Base-by-base conservation (phyloP, 176 grass and related monocot species). In the Dactylis glomerata region DNA sequence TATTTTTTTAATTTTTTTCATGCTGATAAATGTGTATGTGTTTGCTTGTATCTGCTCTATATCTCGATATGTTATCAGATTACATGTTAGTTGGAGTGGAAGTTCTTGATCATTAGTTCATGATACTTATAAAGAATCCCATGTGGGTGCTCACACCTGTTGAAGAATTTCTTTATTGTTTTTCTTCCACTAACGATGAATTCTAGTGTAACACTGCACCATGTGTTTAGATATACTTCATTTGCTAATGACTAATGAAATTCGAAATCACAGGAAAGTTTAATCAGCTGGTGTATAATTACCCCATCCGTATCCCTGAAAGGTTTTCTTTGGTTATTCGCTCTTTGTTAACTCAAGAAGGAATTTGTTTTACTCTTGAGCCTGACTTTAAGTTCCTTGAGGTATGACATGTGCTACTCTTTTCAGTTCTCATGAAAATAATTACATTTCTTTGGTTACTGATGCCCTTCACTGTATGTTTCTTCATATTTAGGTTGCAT, bases 261-360 rank as follows among this genome's bases (percentile, higher is more conserved):
- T 17, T 49, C 9, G 15, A 85, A 78, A 86, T 90, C 51, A 57
- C 89, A 98, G 96, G 93, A 79, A 98, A 98, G 83, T 98, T 95
- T 68, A 98, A 98, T 85, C 91, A 98, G 89, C 93, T 98, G 10
- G 93, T 98, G 37, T 98, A 98, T 77, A 95, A 98, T 68, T 98
- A 91, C 30, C 96, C 96, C 10, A 98, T 98, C 77, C 92, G 96
- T 30, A 98, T 98, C 55, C 96, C 96, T 55, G 96, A 95, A 86
- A 93, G 96, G 81, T 98, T 98, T 86, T 95, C 96, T 72, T 92
- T 98, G 91, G 96, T 98, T 76, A 98, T 98, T 83, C 91, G 96
- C 71, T 98, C 96, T 66, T 93, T 98, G 74, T 81, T 98, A 85
- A 98, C 96, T 16, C 96, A 98, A 68, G 93, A 98, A 94, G 93